Base-by-base conservation (phyloP, 164 flowering plant species). In the Echeveria elegans region DNA sequence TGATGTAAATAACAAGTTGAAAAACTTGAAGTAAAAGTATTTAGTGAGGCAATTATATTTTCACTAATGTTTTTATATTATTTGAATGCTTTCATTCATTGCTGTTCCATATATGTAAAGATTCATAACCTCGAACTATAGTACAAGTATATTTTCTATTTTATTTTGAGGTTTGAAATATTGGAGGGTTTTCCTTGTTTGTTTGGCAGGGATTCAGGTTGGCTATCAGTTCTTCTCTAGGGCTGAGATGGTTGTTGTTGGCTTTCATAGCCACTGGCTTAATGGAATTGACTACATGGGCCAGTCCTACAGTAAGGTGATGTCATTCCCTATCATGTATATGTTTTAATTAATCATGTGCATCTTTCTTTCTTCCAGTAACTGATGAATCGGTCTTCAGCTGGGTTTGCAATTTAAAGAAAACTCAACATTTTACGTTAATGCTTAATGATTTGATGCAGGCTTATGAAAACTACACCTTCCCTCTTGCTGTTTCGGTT, bases 281-380 rank as follows among this genome's bases (percentile, higher is more conserved):
- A 85, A 83, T 75, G 99, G 99, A 15, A 94, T 94, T 68, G 96
- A 88, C 68, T 94, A 66, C 65, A 86, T 94, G 82, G 88, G 87
- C 61, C 29, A 32, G 41, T 32, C 64, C 26, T 79, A 74, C 62
- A 56, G 38, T 1, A 80, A 81, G 69, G 72, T 63, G 74, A 81
- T 79, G 76, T 62, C 21, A 24, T 30, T 66, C 29, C 14, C 43
- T 7, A 11, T 40, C 45, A 40, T 40, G 16, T 53, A 11, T 65
- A 15, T 15, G 19, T 16, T 30, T 40, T 15, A 18, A 52, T 30
- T 47, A 9, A 21, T 43, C n/a, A n/a, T 48, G 21, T 41, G 47
- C 14, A 23, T 38, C 23, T 34, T 7, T 34, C 29, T 23, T 7
- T 64, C 36, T 36, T 36, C n/a, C 66, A 21, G 38, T n/a, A 21